Conservation (phyloP, 225 moss, liverwort and hornwort genomes). For the Polytrichum commune region DNA sequence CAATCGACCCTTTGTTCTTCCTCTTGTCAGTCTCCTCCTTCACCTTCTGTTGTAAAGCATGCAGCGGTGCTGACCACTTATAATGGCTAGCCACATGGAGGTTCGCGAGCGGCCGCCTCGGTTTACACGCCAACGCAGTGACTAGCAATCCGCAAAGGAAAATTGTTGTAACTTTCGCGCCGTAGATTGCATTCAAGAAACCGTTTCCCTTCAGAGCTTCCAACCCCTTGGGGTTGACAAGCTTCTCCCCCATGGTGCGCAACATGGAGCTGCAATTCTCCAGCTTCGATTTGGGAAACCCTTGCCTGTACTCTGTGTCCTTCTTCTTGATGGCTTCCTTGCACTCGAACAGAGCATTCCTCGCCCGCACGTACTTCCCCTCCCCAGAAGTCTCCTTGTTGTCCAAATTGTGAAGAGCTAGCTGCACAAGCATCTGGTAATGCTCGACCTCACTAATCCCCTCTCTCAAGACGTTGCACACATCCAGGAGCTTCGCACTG, state of each 20-base stretch:
- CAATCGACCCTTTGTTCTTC: conserved; percentile 29
- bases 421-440: conserved; percentile 41
- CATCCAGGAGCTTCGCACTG: conserved; percentile 45
- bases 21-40: conserved; percentile 49
- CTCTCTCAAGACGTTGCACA: conserved; percentile 43
- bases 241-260: conserved; percentile 45
- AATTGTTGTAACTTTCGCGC: conserved; percentile 44
- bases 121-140: conserved; percentile 39
- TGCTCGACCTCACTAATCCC: conserved; percentile 36
- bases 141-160: conserved; percentile 43
- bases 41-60: conserved; percentile 33
- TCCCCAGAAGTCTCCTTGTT: conserved; percentile 23
- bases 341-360: conserved; percentile 34
- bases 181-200: conserved; percentile 42
- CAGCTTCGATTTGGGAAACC: conserved; percentile 33
- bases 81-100: conserved; percentile 32
- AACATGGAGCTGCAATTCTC: conserved; percentile 50
- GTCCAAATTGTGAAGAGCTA: conserved; percentile 31
- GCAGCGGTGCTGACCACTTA: conserved; percentile 31
- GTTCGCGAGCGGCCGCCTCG: conserved; percentile 27
- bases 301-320: conserved; percentile 32
- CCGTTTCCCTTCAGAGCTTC: conserved; percentile 41
- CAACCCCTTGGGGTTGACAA: conserved; percentile 27
- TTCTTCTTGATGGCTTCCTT: conserved; percentile 39
- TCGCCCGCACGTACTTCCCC: conserved; percentile 30